These are phyloP conservation scores for Isabelozyma gotoi DNA, from an alignment of 805 yeast species.

Conservation along the genomic window DNA sequence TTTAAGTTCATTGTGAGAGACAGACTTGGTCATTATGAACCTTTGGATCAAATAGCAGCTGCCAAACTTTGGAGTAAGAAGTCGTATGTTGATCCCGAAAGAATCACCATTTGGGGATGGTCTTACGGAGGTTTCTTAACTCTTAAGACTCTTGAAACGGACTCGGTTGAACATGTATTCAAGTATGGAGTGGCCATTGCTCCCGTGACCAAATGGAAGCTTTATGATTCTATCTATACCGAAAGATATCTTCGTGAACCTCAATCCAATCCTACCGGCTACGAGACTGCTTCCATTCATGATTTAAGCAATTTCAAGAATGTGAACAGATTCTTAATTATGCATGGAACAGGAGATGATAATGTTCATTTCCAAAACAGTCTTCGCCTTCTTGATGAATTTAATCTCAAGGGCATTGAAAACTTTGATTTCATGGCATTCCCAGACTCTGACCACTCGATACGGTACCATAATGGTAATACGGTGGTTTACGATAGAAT, in stretches of 20 bases:
- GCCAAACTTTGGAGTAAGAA: constrained; percentile 69
- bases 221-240: constrained; percentile 77
- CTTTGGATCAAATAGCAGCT: constrained; percentile 82
- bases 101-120: constrained; percentile 84
- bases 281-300: constrained; percentile 44
- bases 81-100: constrained; percentile 58
- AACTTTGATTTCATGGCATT: constrained; percentile 79
- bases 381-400: constrained; percentile 57
- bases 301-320: constrained; percentile 44
- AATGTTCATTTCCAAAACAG: constrained; percentile 80
- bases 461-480: constrained; percentile 71
- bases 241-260: constrained; percentile 73
- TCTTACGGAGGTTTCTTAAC: constrained; percentile 83
- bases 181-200: constrained; percentile 82
- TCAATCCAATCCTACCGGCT: constrained; percentile 47
- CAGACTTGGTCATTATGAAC: constrained; percentile 77
- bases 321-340: constrained; percentile 59
- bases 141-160: constrained; percentile 69
- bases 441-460: constrained; percentile 80
- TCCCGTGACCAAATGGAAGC: constrained; percentile 78
- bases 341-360: constrained; percentile 85
- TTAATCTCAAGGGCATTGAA: constrained; percentile 72
- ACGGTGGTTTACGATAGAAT: constrained; percentile 60
- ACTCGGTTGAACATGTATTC: constrained; percentile 54
- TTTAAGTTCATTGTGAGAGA: constrained; percentile 82